phyloP scores from a whole-genome alignment of 306 rosid genomes.

The Acmispon strigosus region DNA sequence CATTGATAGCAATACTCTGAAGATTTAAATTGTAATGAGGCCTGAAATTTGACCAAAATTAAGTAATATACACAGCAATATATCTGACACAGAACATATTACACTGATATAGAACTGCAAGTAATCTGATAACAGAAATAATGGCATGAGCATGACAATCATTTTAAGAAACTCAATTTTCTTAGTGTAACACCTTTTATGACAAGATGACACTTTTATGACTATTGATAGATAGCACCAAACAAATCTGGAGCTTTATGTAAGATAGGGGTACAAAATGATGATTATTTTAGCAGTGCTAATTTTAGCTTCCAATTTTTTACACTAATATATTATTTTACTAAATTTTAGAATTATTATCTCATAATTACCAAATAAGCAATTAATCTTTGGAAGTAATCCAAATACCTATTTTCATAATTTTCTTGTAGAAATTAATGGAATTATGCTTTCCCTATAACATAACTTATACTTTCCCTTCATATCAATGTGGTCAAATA shows the following conservation, averaged over 20 bases:
- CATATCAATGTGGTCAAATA: not conserved
- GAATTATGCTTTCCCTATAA: not conserved
- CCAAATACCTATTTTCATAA: slow-evolving; percentile 1
- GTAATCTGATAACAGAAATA: not conserved
- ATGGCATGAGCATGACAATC: not conserved
- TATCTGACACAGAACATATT: not conserved
- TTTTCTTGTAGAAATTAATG: not conserved
- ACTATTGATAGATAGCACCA: not conserved
- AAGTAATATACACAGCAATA: slow-evolving; percentile 9
- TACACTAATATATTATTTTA: not conserved
- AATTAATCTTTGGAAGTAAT: not conserved
- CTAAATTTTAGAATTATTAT: not conserved
- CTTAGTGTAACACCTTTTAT: not conserved
- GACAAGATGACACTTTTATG: not conserved
- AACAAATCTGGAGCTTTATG: not conserved
- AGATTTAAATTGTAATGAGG: slow-evolving; percentile 89
- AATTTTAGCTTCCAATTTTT: not conserved
- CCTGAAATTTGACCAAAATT: slow-evolving; percentile 49
- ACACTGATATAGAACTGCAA: slow-evolving; percentile 13
- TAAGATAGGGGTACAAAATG: not conserved
- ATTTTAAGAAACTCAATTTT: not conserved
- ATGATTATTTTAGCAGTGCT: not conserved
- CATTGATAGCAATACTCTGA: slow-evolving; percentile 80
- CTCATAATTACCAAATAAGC: not conserved
- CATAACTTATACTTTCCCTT: not conserved